A percentile compares a stretch with the other conserved stretches of the same genome.
Conservation (phyloP, 2,329 filamentous ascomycete genomes). For the Fusarium verrucosum region DNA sequence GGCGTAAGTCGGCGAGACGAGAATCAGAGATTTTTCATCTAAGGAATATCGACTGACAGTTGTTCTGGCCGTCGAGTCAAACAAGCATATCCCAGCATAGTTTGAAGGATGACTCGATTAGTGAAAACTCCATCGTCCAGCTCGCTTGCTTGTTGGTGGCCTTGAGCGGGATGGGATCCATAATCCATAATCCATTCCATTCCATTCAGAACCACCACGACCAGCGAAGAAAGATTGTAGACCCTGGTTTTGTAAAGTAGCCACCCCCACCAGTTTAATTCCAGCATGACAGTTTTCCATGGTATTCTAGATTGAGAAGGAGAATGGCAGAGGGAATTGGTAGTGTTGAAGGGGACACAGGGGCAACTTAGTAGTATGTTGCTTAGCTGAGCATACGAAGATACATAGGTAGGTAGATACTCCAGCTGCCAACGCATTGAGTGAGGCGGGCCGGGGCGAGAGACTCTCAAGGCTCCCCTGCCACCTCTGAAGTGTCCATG, state of each 20-base stretch:
- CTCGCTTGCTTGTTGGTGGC: slow-evolving; percentile 31
- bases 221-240: slow-evolving; percentile 26
- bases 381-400: slow-evolving; percentile 19
- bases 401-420: neutral
- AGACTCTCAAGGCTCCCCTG: slow-evolving; percentile 32
- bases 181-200: slow-evolving; percentile 21
- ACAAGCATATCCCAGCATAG: slow-evolving; percentile 36
- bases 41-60: slow-evolving; percentile 9
- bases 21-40: slow-evolving; percentile 15
- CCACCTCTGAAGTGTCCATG: slow-evolving; percentile 15
- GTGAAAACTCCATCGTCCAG: slow-evolving; percentile 33
- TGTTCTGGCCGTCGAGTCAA: slow-evolving; percentile 21
- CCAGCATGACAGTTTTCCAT: slow-evolving; percentile 22
- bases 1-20: slow-evolving; percentile 4
- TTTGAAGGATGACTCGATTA: slow-evolving; percentile 16
- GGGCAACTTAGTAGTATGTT: neutral
- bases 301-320: slow-evolving; percentile 1
- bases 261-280: slow-evolving; percentile 30
- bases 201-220: slow-evolving; percentile 20
- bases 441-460: slow-evolving; percentile 31
- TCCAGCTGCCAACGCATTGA: slow-evolving; percentile 15
- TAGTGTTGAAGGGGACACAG: neutral
- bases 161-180: slow-evolving; percentile 27
- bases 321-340: slow-evolving; percentile 1
- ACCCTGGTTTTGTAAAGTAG: slow-evolving; percentile 14